Evolutionary conservation across 2,329 filamentous ascomycete genomes (phyloP).

Genomic region (Pyrenophora seminiperda): DNA sequence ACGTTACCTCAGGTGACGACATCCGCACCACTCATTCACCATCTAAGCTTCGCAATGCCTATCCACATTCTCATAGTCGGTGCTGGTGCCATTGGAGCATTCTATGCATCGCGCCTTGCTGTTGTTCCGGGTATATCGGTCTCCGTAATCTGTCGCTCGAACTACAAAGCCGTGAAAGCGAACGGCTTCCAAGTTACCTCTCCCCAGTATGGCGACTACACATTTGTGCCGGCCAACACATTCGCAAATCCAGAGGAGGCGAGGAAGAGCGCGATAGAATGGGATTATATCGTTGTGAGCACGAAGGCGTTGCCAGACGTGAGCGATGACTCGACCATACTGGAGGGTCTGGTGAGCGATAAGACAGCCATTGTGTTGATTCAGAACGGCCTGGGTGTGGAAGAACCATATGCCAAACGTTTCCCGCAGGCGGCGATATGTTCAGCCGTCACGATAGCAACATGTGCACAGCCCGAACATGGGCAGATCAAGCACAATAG

Average conservation of each 20-base stretch:
- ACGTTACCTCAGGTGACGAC: constrained; percentile 4
- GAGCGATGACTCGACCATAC: constrained; percentile 64
- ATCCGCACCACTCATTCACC: not conserved
- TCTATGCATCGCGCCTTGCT: constrained; percentile 72
- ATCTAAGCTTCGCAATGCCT: constrained; percentile 26
- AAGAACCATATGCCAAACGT: constrained; percentile 66
- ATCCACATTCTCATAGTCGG: constrained; percentile 69
- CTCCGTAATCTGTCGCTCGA: constrained; percentile 75
- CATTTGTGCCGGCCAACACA: constrained; percentile 65
- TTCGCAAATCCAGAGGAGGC: constrained; percentile 67
- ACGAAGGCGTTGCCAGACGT: constrained; percentile 73
- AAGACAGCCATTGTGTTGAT: constrained; percentile 67
- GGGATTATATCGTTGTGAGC: constrained; percentile 72
- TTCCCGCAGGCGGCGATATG: constrained; percentile 67
- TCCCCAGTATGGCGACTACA: constrained; percentile 69
- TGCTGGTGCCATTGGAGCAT: constrained; percentile 73
- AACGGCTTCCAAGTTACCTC: constrained; percentile 69
- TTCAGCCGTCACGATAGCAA: constrained; percentile 71
- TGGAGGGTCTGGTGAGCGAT: constrained; percentile 63
- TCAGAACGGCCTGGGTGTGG: constrained; percentile 74
- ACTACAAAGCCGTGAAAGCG: constrained; percentile 67
- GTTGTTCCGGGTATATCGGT: constrained; percentile 62
- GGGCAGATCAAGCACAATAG: constrained; percentile 72
- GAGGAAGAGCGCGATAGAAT: constrained; percentile 51
- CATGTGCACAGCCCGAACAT: constrained; percentile 67